These are phyloP conservation scores for Penicillium psychrofluorescens DNA, from an alignment of 495 filamentous ascomycete species.

Conservation along the genomic window DNA sequence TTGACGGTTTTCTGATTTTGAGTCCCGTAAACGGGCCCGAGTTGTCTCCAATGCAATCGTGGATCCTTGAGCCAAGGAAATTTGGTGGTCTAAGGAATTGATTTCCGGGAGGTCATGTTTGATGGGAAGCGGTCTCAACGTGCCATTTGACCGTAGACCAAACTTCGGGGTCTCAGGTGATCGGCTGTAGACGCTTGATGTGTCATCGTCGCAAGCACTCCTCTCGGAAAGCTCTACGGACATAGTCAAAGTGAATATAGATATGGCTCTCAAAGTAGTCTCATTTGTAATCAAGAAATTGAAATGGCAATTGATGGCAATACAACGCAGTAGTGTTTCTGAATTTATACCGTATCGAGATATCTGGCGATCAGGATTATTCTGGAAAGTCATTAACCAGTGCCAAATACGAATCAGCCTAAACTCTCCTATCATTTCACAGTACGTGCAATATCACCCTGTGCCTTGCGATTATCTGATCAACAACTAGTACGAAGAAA, in stretches of 20 bases:
- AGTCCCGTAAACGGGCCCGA: constrained; percentile 1
- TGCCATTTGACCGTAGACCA: neutral
- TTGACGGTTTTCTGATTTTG: neutral
- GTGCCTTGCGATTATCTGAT: no score
- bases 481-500: no score
- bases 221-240: neutral
- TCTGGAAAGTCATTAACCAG: no score
- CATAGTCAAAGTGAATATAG: neutral
- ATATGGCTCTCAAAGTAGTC: neutral
- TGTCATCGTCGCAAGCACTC: neutral
- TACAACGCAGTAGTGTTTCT: no score
- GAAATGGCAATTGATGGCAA: neutral
- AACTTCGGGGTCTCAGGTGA: neutral
- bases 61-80: constrained; percentile 2
- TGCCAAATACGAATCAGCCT: no score
- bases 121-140: neutral
- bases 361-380: no score
- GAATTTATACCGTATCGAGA: no score
- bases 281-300: neutral
- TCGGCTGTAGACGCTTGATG: constrained; percentile 5
- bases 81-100: constrained; percentile 5
- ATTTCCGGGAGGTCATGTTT: constrained; percentile 1
- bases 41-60: constrained; percentile 9
- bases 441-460: no score
- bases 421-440: no score